Base-by-base conservation (phyloP, 2,329 filamentous ascomycete species). In the Sarocladium kiliense region DNA sequence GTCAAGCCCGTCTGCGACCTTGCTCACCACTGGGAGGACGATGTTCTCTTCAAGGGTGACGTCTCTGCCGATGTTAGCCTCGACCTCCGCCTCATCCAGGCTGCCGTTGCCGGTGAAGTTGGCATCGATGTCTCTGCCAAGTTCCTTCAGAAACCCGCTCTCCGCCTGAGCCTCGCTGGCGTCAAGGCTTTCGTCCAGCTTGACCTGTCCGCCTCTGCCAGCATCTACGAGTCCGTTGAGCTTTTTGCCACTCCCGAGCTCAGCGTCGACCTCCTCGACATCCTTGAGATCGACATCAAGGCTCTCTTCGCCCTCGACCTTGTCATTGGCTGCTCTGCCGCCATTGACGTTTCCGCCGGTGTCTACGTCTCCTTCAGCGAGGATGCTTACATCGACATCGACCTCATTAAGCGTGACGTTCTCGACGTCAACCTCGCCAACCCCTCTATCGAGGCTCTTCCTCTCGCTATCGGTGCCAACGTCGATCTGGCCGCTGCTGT, bases 161-260 rank as follows among this genome's bases (percentile, higher is more conserved):
- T 75, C 25, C 68, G 71, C 18, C 63, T 84, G 2, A 69, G 76
- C 58, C 77, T 84, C 49, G 71, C 71, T 41, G 72, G 71, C 4
- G 63, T 83, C 58, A 78, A 81, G 64, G 68, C 80, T 7, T 79
- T 79, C 61, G 66, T 83, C 16, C 71, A 79, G 58, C 61, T 82
- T 5, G 73, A 76, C 49, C 69, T 81, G 0, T 66, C 66, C 7
- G 65, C 80, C 25, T 71, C 68, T 3, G 72, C 70, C 18, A 74
- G 70, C 11, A 71, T 78, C 18, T 75, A 74, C 19, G 79, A 83
- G 61, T 74, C 74, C 2, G 64, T 82, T 44, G 78, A 76, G 60
- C 67, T 84, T 0, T 79, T 74, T 60, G 71, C 71, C 7, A 71
- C 71, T 1, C 69, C 74, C 1, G 59, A 59, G 55, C 61, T 65